Percentiles rank a stretch among this genome's conserved stretches.
These are phyloP conservation scores for Syzygium aromaticum DNA, from an alignment of 345 rosid species.

Conservation along the genomic window DNA sequence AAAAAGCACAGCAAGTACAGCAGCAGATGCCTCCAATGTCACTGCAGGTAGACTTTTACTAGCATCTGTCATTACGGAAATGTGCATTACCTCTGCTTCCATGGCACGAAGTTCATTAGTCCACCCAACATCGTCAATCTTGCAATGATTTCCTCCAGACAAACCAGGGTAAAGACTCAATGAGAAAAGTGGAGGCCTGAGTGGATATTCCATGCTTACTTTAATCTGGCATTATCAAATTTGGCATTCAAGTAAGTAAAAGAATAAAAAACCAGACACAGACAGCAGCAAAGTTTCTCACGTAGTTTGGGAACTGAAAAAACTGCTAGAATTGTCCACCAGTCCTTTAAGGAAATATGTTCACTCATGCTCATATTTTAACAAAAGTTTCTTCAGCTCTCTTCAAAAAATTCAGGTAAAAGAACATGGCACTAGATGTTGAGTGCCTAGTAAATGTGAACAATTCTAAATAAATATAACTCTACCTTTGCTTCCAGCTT, in stretches of 20 bases:
- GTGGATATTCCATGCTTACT: slow-evolving; percentile 85
- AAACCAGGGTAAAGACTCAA: slow-evolving; percentile 29
- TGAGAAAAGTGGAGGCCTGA: slow-evolving; percentile 70
- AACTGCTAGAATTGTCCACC: neutral
- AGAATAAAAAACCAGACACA: neutral
- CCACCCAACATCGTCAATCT: slow-evolving; percentile 28
- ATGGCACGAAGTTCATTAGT: slow-evolving; percentile 75
- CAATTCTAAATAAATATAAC: neutral
- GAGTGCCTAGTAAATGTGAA: neutral
- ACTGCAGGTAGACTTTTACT: neutral
- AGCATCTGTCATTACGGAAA: neutral
- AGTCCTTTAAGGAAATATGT: neutral
- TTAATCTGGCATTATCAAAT: slow-evolving; percentile 41
- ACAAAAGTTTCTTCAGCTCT: neutral
- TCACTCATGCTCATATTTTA: neutral
- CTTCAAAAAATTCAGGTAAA: neutral
- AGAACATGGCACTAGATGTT: neutral
- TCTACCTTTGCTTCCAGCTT: slow-evolving; percentile 77
- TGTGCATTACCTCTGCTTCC: slow-evolving; percentile 71
- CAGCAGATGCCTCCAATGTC: neutral
- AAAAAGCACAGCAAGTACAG: neutral
- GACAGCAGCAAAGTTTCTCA: neutral
- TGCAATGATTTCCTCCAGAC: slow-evolving; percentile 17
- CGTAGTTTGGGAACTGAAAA: neutral
- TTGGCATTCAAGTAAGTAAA: neutral